Percentiles rank a stretch among this genome's conserved stretches.
Evolutionary conservation across 257 asterid genomes (phyloP).

Genomic region (Forsythia suspensa): DNA sequence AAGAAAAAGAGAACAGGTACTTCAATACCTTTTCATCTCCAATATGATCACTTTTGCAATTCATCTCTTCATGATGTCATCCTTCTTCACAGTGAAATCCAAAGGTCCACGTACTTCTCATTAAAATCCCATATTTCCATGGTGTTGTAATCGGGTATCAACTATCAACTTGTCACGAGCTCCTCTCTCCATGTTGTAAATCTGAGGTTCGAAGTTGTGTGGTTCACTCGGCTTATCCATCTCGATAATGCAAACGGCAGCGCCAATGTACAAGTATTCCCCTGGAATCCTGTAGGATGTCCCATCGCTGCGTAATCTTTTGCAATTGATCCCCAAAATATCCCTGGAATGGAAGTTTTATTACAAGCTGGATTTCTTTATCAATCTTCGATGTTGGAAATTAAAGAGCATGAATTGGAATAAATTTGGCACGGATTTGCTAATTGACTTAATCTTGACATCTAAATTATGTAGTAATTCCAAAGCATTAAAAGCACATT

Average conservation of each 20-base stretch:
- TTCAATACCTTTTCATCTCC: conserved; percentile 11
- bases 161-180: too few relatives aligned
- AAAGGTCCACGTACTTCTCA: conserved; percentile 76
- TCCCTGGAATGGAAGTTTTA: conserved; percentile 36
- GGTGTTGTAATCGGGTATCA: conserved; percentile 77
- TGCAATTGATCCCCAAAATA: conserved; percentile 71
- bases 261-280: conserved; percentile 79
- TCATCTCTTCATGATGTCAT: conserved; percentile 66
- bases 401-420: neutral
- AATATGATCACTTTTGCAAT: too few relatives aligned
- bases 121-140: conserved; percentile 95
- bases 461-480: neutral
- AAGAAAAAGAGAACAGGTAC: too few relatives aligned
- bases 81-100: conserved; percentile 73
- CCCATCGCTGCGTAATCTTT: conserved; percentile 76
- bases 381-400: neutral
- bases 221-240: conserved; percentile 90
- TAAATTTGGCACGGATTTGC: neutral
- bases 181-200: conserved; percentile 87
- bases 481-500: neutral
- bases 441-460: neutral
- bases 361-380: neutral
- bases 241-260: conserved; percentile 75
- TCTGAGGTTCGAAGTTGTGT: conserved; percentile 90
- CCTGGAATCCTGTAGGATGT: conserved; percentile 94